A percentile compares a stretch with the other conserved stretches of the same genome.
Conservation (phyloP, 2,329 filamentous ascomycete species). For the Biscogniauxia mediterranea region DNA sequence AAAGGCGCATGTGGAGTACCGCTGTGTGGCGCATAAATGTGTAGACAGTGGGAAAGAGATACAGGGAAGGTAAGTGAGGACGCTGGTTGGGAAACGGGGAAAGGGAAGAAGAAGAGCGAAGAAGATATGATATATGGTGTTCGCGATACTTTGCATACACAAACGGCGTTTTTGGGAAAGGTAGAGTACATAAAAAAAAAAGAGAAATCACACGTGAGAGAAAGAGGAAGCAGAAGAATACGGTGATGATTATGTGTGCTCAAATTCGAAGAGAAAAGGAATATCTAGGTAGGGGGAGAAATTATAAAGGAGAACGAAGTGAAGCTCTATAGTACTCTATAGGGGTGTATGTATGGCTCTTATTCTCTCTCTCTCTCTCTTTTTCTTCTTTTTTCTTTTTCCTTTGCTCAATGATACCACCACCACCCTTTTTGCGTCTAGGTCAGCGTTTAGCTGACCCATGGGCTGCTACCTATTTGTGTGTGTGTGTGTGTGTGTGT, state of each 20-base stretch:
- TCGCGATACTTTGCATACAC: background rate
- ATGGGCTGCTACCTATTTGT: too few species aligned
- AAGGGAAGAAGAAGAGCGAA: constrained; percentile 10
- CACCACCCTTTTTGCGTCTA: constrained; percentile 15
- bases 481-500: too few species aligned
- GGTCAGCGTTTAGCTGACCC: constrained; percentile 1
- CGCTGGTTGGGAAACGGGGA: too few species aligned
- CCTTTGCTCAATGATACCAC: constrained; percentile 33
- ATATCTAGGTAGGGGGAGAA: too few species aligned
- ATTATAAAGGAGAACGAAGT: too few species aligned
- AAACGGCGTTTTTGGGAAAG: constrained; percentile 10
- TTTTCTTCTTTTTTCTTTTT: too few species aligned
- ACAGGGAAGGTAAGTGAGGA: too few species aligned
- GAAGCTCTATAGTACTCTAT: too few species aligned
- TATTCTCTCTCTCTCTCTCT: too few species aligned
- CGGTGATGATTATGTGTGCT: background rate
- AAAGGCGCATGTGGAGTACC: background rate
- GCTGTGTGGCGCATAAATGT: background rate
- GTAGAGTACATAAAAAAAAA: constrained; percentile 2
- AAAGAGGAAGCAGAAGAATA: too few species aligned
- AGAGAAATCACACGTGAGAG: background rate
- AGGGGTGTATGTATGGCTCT: too few species aligned
- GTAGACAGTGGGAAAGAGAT: too few species aligned
- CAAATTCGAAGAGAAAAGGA: constrained; percentile 1
- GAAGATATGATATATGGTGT: constrained; percentile 1